Percentiles rank a stretch among this genome's conserved stretches.
Conservation (phyloP, 805 yeast species). For the Candida multigemmis region DNA sequence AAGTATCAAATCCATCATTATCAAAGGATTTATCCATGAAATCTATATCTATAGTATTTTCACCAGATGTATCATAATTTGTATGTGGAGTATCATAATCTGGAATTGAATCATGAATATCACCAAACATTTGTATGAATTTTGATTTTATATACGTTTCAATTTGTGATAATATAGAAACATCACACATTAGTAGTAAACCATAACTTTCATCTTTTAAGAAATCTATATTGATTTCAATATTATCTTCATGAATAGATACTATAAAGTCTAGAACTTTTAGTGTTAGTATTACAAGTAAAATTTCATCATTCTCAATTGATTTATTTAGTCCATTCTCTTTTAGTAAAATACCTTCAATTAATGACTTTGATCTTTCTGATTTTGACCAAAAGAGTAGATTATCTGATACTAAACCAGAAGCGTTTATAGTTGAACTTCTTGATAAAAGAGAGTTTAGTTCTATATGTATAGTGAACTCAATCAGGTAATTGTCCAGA, state of each 20-base stretch:
- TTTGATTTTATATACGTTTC: slow-evolving; percentile 14
- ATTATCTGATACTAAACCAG: slow-evolving; percentile 24
- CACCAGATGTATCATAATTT: too few relatives aligned
- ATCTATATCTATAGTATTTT: too few relatives aligned
- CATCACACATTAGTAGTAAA: slow-evolving; percentile 17
- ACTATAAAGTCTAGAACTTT: slow-evolving; percentile 13
- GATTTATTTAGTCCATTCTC: slow-evolving; percentile 2
- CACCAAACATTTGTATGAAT: slow-evolving; percentile 6
- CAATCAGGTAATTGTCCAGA: slow-evolving; percentile 4
- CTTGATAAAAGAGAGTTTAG: slow-evolving; percentile 25
- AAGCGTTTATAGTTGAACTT: slow-evolving; percentile 17
- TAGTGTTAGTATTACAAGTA: slow-evolving; percentile 21
- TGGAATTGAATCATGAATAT: too few relatives aligned
- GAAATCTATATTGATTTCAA: slow-evolving; percentile 12
- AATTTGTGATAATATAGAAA: slow-evolving; percentile 14
- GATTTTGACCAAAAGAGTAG: slow-evolving; percentile 22
- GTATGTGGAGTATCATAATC: too few relatives aligned
- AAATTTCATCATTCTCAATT: slow-evolving; percentile 15
- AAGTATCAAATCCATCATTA: too few relatives aligned
- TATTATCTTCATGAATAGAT: slow-evolving; percentile 5
- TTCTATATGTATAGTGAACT: slow-evolving; percentile 21
- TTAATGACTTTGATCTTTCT: not conserved
- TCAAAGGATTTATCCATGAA: too few relatives aligned
- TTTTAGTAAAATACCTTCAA: slow-evolving; percentile 1
- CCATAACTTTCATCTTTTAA: slow-evolving; percentile 21